Evolutionary conservation across 805 yeast species (phyloP), one percentile per base, ranked within the genome.

Genomic region (Priceomyces haplophilus): DNA sequence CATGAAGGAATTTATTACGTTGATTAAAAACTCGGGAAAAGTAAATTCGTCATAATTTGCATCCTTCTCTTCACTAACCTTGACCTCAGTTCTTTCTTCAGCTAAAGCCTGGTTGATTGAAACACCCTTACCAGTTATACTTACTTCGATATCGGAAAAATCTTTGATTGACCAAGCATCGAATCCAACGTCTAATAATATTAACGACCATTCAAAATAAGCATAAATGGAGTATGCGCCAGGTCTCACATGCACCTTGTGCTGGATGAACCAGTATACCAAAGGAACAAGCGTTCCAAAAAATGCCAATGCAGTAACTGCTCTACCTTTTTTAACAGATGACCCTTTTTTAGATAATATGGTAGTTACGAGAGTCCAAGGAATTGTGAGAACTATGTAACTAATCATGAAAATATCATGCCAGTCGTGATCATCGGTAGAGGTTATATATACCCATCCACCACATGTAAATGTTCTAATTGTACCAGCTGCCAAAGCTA

Each of bases 151-250:
- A 35, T 74, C 76, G 17, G 69, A 53, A 55, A 93, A 88, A 54
- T 91, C 97, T 17, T 71, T 46, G 13, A 80, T 73, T 0, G 95
- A 75, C 75, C 87, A 82, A 1, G 93, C 71, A 62, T 93, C 99
- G 61, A 89, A 93, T 4, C 78, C 81, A 20, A 93, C 72, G 58
- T 93, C 99, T 41, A 89, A 73, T 21, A 89, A 55, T 42, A 93
- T 87, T 56, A 93, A 72, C 1, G 85, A 67, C 99, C 99, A 93
- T 67, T 93, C 99, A 54, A 88, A 83, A 62, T 88, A 89, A 0
- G 99, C 96, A 61, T 93, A 93, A 36, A 82, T 76, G 0, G 98
- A 90, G 61, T 93, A 93, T 2, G 99, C 97, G n/a, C 99, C 99
- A 0, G 97, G 78, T 36, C 82, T 67, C 38, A 74, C 80, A 54